These are phyloP conservation scores for Hirsutella minnesotensis DNA, from an alignment of 2,329 filamentous ascomycete genomes.

Conservation along the genomic window DNA sequence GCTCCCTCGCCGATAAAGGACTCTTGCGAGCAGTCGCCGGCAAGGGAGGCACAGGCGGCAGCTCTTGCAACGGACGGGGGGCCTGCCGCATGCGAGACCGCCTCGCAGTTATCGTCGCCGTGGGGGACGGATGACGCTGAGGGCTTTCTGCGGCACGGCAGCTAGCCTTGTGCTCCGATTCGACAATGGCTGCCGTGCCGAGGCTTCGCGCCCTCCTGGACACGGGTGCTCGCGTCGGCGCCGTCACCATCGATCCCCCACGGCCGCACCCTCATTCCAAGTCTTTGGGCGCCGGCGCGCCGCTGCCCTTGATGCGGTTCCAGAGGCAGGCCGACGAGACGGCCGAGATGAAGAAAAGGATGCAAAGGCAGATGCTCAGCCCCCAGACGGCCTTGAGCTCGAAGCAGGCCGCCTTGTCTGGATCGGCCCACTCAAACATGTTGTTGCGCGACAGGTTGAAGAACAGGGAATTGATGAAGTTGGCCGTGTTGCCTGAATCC, in stretches of 20 bases:
- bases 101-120: conserved; percentile 18
- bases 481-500: conserved; percentile 25
- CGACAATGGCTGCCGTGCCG: conserved; percentile 24
- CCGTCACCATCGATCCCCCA: conserved; percentile 17
- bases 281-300: conserved; percentile 29
- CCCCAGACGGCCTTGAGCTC: conserved; percentile 86
- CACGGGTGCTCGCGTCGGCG: conserved; percentile 6
- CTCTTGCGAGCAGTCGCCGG: conserved; percentile 6
- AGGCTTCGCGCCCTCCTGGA: conserved; percentile 19
- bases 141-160: conserved; percentile 9
- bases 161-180: conserved; percentile 12
- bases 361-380: conserved; percentile 65
- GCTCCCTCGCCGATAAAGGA: neutral
- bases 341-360: conserved; percentile 54
- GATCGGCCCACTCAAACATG: conserved; percentile 34
- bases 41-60: conserved; percentile 17
- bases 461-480: conserved; percentile 31
- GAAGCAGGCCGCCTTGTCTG: conserved; percentile 55
- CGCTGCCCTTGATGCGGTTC: conserved; percentile 39
- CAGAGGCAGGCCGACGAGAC: conserved; percentile 49
- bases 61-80: conserved; percentile 14
- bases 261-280: conserved; percentile 39
- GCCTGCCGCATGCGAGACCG: conserved; percentile 10
- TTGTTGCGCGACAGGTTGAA: conserved; percentile 23
- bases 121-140: conserved; percentile 23